Evolutionary conservation across 768 basidiomycete genomes (phyloP).

Genomic region (Xanthoconium purpureum): DNA sequence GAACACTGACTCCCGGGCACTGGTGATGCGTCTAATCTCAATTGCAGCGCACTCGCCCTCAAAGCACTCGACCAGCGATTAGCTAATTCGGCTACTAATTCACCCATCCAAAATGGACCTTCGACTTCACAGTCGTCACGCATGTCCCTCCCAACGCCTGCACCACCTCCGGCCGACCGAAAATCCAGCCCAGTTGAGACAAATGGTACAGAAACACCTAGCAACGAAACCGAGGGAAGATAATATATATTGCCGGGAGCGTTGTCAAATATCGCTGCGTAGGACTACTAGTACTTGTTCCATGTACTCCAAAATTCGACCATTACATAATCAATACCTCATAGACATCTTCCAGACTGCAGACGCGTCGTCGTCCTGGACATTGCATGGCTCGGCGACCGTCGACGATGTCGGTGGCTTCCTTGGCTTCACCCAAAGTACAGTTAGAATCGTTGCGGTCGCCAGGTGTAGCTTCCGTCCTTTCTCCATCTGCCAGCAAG

Average conservation of each 20-base stretch:
- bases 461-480: not conserved
- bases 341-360: not conserved
- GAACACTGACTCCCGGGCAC: conserved; percentile 18
- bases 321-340: conserved; percentile 22
- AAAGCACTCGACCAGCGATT: conserved; percentile 95
- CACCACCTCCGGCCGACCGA: conserved; percentile 34
- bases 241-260: conserved; percentile 17
- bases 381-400: conserved; percentile 40
- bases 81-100: conserved; percentile 49
- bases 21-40: conserved; percentile 4
- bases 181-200: conserved; percentile 22
- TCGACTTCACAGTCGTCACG: conserved; percentile 29
- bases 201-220: conserved; percentile 15
- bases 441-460: conserved; percentile 9
- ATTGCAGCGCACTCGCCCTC: conserved; percentile 82
- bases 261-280: conserved; percentile 6
- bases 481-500: conserved; percentile 10
- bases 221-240: conserved; percentile 20
- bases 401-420: conserved; percentile 33
- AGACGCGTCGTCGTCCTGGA: not conserved
- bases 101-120: conserved; percentile 31
- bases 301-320: not conserved
- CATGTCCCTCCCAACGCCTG: conserved; percentile 27
- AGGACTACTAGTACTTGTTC: not conserved
- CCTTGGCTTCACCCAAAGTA: conserved; percentile 21